A percentile compares a stretch with the other conserved stretches of the same genome.
phyloP scores from a whole-genome alignment of 495 filamentous ascomycete species.

The Lichina pygmaea region DNA sequence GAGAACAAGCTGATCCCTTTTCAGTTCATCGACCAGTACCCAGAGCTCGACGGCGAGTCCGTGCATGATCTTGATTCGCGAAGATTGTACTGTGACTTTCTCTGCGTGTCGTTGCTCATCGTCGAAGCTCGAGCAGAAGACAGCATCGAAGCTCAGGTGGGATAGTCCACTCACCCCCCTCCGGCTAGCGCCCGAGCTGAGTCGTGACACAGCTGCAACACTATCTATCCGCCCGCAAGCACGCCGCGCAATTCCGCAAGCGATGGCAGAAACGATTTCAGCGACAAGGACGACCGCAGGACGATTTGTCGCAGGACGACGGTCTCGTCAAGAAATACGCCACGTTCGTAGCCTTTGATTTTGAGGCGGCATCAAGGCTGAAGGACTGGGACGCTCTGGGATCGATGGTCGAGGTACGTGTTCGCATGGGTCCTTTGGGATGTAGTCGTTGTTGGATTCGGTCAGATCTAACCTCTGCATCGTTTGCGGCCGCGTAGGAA shows the following conservation, averaged over 20 bases:
- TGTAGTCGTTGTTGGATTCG: background rate
- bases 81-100: slow-evolving; percentile 39
- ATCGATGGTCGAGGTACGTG: slow-evolving; percentile 27
- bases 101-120: slow-evolving; percentile 29
- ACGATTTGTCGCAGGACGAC: no score
- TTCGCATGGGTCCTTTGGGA: background rate
- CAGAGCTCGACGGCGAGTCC: slow-evolving; percentile 16
- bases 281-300: background rate
- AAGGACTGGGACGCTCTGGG: slow-evolving; percentile 40
- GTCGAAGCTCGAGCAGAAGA: slow-evolving; percentile 38
- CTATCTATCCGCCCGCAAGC: slow-evolving; percentile 28
- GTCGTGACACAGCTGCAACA: slow-evolving; percentile 16
- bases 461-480: background rate
- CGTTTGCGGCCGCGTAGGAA: slow-evolving; percentile 5
- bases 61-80: slow-evolving; percentile 26
- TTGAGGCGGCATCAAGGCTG: slow-evolving; percentile 43
- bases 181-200: background rate
- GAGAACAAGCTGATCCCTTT: background rate
- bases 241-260: slow-evolving; percentile 25
- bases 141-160: slow-evolving; percentile 22
- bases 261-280: slow-evolving; percentile 9
- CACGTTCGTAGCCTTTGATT: slow-evolving; percentile 39
- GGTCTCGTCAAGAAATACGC: slow-evolving; percentile 35
- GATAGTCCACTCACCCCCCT: background rate
- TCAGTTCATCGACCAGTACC: slow-evolving; percentile 31